Percentiles rank a stretch among this genome's conserved stretches.
Conservation (phyloP, 2,329 filamentous ascomycete genomes). For the Calonectria ilicicola region DNA sequence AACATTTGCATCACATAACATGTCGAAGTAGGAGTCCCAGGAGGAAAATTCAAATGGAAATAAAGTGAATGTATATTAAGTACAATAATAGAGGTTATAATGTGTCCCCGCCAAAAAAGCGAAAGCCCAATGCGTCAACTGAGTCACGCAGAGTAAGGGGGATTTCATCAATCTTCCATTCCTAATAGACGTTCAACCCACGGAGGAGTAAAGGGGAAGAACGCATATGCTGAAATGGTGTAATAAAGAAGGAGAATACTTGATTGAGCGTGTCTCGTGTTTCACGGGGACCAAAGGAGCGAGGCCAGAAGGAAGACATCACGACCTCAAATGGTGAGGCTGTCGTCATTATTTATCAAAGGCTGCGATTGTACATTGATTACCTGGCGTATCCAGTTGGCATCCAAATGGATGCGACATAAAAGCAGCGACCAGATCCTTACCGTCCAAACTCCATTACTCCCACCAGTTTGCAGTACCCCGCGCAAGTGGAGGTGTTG, state of each 20-base stretch:
- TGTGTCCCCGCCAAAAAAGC: constrained; percentile 63
- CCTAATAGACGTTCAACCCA: constrained; percentile 67
- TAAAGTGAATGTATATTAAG: neutral
- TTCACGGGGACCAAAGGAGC: neutral
- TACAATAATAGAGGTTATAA: constrained; percentile 19
- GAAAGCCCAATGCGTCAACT: constrained; percentile 57
- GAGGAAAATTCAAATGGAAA: too few species aligned
- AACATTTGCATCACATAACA: too few species aligned
- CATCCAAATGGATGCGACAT: neutral
- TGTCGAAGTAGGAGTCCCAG: too few species aligned
- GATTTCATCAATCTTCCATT: constrained; percentile 62
- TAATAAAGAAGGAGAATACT: neutral
- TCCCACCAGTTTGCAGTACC: constrained; percentile 13
- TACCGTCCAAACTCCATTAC: constrained; percentile 35
- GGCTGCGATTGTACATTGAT: constrained; percentile 18
- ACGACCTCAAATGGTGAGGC: constrained; percentile 18
- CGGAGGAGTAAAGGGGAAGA: constrained; percentile 59
- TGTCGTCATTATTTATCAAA: constrained; percentile 32
- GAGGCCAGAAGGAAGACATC: neutral
- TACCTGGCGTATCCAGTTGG: neutral
- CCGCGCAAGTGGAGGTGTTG: neutral
- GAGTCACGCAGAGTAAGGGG: constrained; percentile 65
- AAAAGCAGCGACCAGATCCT: constrained; percentile 19
- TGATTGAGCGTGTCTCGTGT: neutral
- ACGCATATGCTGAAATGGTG: constrained; percentile 68